Evolutionary conservation across 2,329 filamentous ascomycete genomes (phyloP), one percentile per base, ranked within the genome.

Genomic region (Colletotrichum zoysiae): DNA sequence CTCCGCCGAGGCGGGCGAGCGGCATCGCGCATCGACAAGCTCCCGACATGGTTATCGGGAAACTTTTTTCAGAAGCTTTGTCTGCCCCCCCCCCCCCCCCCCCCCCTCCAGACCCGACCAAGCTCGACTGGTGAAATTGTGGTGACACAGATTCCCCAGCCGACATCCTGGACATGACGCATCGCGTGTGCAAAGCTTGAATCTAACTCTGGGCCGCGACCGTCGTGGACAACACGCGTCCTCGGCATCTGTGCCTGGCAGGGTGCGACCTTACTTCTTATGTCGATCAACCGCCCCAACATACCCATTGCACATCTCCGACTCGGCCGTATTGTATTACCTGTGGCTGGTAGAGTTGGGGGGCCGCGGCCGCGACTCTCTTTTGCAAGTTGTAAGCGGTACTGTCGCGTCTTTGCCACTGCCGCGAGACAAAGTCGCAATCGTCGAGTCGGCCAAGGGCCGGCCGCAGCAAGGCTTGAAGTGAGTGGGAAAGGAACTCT

Each of bases 101-200:
- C 26, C 44, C 16, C 42, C 42, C 18, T 4, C 18, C 46, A 23
- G 8, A 33, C 35, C 8, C 8, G 8, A 5, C 50, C 50, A 60
- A 30, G 26, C 40, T 56, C 26, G 38, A 8, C 55, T 48, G 14
- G 23, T 62, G 51, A 38, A 48, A 42, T 56, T 26, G 14, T 65
- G 42, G 35, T 70, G 60, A 70, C 33, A 55, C 70, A 42, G 4
- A 2, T 18, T 9, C 20, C 38, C 40, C 11, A 50, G 53, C 51
- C 26, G 4, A 56, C 55, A 72, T 72, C 70, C 70, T 35, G 2
- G 70, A 60, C 20, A 48, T 70, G 55, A 70, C 40, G 70, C 70
- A 55, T 26, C 40, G 48, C 55, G 62, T 42, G 46, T 20, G n/a
- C 4, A 35, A 70, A 71, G 23, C 48, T 56, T 60, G n/a, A 71